These are phyloP conservation scores for Paecilomyces niveus DNA, from an alignment of 2,329 filamentous ascomycete species.

Conservation along the genomic window DNA sequence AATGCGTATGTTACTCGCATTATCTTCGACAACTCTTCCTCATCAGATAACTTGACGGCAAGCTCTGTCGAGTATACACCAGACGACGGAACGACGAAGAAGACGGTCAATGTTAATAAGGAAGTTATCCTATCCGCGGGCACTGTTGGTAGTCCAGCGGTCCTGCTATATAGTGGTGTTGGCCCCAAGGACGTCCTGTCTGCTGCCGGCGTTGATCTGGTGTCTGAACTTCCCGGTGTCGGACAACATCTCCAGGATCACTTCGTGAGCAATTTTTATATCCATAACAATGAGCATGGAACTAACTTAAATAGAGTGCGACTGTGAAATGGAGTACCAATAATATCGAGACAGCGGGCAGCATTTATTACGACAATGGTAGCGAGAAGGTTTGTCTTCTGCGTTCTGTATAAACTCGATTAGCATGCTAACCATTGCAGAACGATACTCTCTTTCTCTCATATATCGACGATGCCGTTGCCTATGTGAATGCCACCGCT, in stretches of 20 bases:
- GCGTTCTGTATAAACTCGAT: not conserved
- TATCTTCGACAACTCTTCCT: conserved; percentile 20
- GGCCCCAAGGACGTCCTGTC: conserved; percentile 44
- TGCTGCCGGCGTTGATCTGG: conserved; percentile 36
- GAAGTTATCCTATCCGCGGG: conserved; percentile 39
- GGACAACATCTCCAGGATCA: conserved; percentile 49
- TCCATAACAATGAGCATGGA: not conserved
- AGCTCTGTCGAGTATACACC: conserved; percentile 24
- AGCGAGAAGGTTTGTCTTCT: conserved; percentile 16
- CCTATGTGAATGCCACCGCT: conserved; percentile 17
- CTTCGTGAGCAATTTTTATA: conserved; percentile 14
- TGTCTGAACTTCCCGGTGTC: conserved; percentile 40
- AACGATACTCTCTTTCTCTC: conserved; percentile 17
- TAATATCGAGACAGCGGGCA: conserved; percentile 19
- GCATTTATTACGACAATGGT: conserved; percentile 19
- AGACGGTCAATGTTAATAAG: conserved; percentile 18
- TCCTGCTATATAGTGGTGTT: conserved; percentile 55
- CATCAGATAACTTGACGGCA: conserved; percentile 19
- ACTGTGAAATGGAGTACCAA: conserved; percentile 22
- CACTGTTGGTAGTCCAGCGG: conserved; percentile 49
- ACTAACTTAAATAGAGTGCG: conserved; percentile 18
- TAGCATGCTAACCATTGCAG: conserved; percentile 8
- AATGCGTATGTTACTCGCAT: conserved; percentile 25
- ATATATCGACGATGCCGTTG: conserved; percentile 20
- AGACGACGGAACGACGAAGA: conserved; percentile 19